Evolutionary conservation across 495 filamentous ascomycete species (phyloP), one percentile per base, ranked within the genome.

Genomic region (Hyaloscypha variabilis): DNA sequence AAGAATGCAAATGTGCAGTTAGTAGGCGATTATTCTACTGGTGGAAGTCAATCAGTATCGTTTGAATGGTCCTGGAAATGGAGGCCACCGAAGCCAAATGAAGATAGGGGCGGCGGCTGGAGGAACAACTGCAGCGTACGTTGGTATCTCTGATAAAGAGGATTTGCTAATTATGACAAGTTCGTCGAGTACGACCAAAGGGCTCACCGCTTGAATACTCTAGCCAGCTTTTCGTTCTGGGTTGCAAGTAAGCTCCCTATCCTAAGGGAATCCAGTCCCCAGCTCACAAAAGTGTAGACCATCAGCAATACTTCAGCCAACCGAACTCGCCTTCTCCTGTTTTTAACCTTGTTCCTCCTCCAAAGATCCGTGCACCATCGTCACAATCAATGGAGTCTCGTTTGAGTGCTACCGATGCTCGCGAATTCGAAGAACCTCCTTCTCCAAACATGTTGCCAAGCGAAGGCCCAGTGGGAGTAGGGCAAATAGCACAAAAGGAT

Each of bases 21-120:
- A 17, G 87, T 98, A 8, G 95, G 95, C 0, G 92, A 95, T 73
- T 97, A 86, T 75, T 82, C 87, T 0, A 99, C 95, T 1, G 88
- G 84, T 11, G 92, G 93, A 21, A 90, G 82, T 65, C 79, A 88
- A 13, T 93, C 92, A 5, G 90, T 97, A 56, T 89, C 94, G 26
- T 97, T 97, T 74, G 89, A 95, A 31, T 99, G 94, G 92, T 87
- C 88, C 23, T 99, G 95, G 95, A 92, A 85, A 80, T 99, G 95
- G 95, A 91, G 90, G 69, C 93, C 95, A 17, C 95, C 95, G 19
- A 97, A 92, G 79, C 53, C 79, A 25, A 77, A 75, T 31, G 95
- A 97, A 71, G 95, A 97, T 71, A 88, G 87, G 68, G 93, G 90
- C 50, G 92, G 91, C 46, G 95, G 95, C 26, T 98, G 95, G 95